Evolutionary conservation across 2,329 filamentous ascomycete species (phyloP), one percentile per base, ranked within the genome.

Genomic region (Leptographium galeiforme): DNA sequence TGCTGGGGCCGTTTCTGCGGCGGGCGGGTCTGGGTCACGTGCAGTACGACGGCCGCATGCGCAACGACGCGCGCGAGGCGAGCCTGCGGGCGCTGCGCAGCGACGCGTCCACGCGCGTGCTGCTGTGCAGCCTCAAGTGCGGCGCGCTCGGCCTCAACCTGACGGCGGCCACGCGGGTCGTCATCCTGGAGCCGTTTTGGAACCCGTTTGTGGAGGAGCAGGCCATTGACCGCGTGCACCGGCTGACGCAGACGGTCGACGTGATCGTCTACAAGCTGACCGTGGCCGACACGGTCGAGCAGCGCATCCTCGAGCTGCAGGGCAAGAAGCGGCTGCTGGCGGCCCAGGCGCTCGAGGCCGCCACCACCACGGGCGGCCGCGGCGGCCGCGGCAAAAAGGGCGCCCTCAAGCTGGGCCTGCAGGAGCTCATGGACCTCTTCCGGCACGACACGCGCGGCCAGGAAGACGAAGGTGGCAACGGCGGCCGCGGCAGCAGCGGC

Each of bases 121-220:
- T 98, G 48, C 82, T 98, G 16, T 98, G 93, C 69, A 94, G 87
- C 69, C 76, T 98, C 58, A 93, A 95, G 62, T 97, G 93, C 63
- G 93, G 93, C 58, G 90, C 88, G 50, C 70, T 98, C 47, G 93
- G 93, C 2, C 79, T 98, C 33, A 98, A 98, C 67, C 74, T 98
- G 52, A 98, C 93, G 8, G 93, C 90, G 0, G 93, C 93, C 11
- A 93, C 86, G 57, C 79, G 93, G 18, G 93, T 98, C 4, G 83
- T 98, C 51, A 95, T 98, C 61, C 75, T 98, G 45, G 93, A 98
- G 68, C 93, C 93, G 0, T 98, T 98, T 69, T 98, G 93, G 93
- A 98, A 98, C 67, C 93, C 89, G 33, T 98, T 98, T 64, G 89
- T 98, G 38, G 93, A 98, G 72, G 93, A 98, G 67, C 93, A 98